Percentiles rank a stretch among this genome's conserved stretches.
These are phyloP conservation scores for Amoebophrya sp. DNA, from an alignment of 169 alveolate genomes.

Conservation along the genomic window DNA sequence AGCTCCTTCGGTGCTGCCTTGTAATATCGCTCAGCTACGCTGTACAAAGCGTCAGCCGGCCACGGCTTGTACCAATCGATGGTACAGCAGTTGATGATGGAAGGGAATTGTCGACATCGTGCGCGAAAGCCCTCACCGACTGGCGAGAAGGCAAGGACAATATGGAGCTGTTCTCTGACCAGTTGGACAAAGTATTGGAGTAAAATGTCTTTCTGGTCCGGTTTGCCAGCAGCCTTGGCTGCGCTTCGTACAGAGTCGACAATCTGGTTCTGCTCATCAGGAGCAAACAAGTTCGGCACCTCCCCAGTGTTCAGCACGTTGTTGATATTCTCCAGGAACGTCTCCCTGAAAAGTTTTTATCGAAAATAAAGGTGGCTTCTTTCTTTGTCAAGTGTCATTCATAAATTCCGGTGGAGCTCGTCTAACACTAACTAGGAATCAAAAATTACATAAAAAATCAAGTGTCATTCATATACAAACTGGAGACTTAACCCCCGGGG, in stretches of 20 bases:
- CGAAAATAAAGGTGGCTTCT: too few species aligned
- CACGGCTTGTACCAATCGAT: conserved; percentile 89
- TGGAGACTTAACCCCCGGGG: too few species aligned
- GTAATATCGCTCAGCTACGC: conserved; percentile 76
- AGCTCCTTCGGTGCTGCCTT: conserved; percentile 63
- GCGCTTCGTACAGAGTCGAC: conserved; percentile 64
- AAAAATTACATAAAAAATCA: too few species aligned
- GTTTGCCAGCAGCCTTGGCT: conserved; percentile 76
- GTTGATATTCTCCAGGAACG: conserved; percentile 84
- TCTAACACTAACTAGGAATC: too few species aligned
- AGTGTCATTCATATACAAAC: too few species aligned
- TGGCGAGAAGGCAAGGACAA: conserved; percentile 90
- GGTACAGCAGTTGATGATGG: conserved; percentile 88
- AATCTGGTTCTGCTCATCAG: conserved; percentile 63
- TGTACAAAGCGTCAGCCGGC: conserved; percentile 83
- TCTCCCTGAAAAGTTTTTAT: too few species aligned
- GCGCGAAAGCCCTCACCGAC: conserved; percentile 90
- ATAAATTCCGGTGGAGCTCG: too few species aligned
- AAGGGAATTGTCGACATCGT: conserved; percentile 93
- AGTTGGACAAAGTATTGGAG: conserved; percentile 62
- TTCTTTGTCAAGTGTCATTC: too few species aligned
- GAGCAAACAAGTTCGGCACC: conserved; percentile 83
- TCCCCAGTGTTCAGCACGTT: conserved; percentile 84
- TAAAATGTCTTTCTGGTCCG: conserved; percentile 68
- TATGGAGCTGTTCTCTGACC: conserved; percentile 85